Evolutionary conservation across 306 rosid species (phyloP).

Genomic region (Crataegus laevigata): DNA sequence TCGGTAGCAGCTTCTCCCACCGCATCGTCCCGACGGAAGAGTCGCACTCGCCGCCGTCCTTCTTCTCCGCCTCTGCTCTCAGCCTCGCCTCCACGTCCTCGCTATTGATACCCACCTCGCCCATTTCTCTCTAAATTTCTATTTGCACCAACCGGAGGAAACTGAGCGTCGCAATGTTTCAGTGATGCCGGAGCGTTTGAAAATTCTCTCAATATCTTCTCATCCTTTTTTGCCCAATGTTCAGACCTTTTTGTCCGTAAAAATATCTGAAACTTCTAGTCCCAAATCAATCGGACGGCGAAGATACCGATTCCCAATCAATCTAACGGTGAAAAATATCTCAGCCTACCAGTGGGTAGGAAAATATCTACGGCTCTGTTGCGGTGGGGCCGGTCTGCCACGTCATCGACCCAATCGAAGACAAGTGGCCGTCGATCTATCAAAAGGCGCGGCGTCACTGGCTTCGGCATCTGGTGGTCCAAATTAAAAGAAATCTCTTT

Average conservation of each 20-base stretch:
- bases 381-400: conserved; percentile 20
- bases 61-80: conserved; percentile 17
- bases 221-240: not conserved
- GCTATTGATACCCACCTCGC: conserved; percentile 39
- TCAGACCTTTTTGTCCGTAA: not conserved
- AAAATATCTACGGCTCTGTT: conserved; percentile 40
- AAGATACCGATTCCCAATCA: not conserved
- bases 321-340: conserved; percentile 33
- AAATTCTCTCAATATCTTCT: not conserved
- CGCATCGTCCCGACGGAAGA: conserved; percentile 49
- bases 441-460: conserved; percentile 27
- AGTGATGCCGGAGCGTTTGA: not conserved
- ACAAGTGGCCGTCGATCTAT: conserved; percentile 21
- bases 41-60: conserved; percentile 22
- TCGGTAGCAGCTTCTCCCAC: conserved; percentile 76
- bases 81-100: conserved; percentile 30
- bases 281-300: conserved; percentile 36
- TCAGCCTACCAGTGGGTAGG: not conserved
- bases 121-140: conserved; percentile 29
- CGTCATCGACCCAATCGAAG: conserved; percentile 42
- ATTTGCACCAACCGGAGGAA: not conserved
- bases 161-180: not conserved
- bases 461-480: conserved; percentile 43
- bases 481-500: conserved; percentile 7
- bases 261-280: conserved; percentile 18